Evolutionary conservation across 208 protist genomes (phyloP).

Genomic region (Borovskyia barvae): DNA sequence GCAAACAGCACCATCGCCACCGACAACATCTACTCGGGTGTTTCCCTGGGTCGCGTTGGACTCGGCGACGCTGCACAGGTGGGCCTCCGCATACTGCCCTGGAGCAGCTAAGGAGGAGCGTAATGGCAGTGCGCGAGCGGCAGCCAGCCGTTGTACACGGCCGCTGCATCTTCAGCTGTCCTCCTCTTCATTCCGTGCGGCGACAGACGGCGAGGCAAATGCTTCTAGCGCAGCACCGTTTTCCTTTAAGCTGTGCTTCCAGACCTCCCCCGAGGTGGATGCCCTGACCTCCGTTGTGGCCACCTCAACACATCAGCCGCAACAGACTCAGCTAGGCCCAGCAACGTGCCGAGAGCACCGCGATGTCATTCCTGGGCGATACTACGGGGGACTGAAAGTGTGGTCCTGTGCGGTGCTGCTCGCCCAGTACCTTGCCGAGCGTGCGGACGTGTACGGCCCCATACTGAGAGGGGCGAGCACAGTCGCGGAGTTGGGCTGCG

Average conservation of each 20-base stretch:
- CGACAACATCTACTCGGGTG: constrained; percentile 6
- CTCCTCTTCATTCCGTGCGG: no score
- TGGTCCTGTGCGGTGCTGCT: constrained; percentile 85
- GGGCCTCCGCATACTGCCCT: constrained; percentile 12
- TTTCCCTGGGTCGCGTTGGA: constrained; percentile 24
- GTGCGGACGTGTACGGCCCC: constrained; percentile 27
- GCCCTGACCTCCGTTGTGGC: constrained; percentile 27
- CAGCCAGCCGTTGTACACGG: background rate
- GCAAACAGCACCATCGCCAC: no score
- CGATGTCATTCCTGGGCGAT: constrained; percentile 83
- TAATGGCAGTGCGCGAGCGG: background rate
- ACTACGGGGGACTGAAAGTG: constrained; percentile 88
- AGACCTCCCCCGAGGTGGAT: constrained; percentile 36
- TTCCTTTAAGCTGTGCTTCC: constrained; percentile 35
- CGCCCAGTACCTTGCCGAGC: constrained; percentile 45
- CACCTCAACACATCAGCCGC: background rate
- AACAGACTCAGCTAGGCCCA: background rate
- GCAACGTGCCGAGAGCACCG: constrained; percentile 23
- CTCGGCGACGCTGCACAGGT: constrained; percentile 1
- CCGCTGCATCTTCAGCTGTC: constrained; percentile 14
- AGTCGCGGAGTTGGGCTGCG: constrained; percentile 81
- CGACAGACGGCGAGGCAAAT: no score
- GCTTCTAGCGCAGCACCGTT: background rate
- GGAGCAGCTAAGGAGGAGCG: background rate
- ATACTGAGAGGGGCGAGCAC: constrained; percentile 7